Conservation (phyloP, 228 moss, liverwort and hornwort species). For the Sphagnum magellanicum region DNA sequence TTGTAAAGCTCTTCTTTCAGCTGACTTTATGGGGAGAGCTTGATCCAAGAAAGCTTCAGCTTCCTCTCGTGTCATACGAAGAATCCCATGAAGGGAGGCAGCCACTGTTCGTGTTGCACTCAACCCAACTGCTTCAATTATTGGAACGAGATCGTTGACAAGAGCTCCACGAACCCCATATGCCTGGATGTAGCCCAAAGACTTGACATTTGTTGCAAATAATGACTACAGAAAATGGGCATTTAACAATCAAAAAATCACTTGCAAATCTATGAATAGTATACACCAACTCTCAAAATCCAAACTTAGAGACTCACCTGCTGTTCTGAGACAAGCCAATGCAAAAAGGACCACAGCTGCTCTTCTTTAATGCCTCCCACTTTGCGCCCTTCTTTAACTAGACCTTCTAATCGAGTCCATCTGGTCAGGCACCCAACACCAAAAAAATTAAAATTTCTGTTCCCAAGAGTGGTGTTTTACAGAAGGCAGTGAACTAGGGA, state of each 20-base stretch:
- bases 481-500: not conserved
- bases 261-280: no score
- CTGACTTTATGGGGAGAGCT: conserved; percentile 40
- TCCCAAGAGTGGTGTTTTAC: not conserved
- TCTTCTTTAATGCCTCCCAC: conserved; percentile 63
- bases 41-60: conserved; percentile 50
- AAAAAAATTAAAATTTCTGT: not conserved
- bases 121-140: conserved; percentile 56
- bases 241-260: not conserved
- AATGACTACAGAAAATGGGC: no score
- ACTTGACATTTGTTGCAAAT: not conserved
- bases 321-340: conserved; percentile 68
- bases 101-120: conserved; percentile 56
- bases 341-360: conserved; percentile 65
- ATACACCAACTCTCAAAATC: not conserved
- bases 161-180: conserved; percentile 56
- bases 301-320: conserved; percentile 21
- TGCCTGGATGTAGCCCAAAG: conserved; percentile 25
- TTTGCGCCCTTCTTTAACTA: conserved; percentile 52
- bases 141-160: conserved; percentile 55
- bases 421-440: conserved; percentile 12
- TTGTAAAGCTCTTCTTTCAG: conserved; percentile 50
- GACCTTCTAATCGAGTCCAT: conserved; percentile 61
- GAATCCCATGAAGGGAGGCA: conserved; percentile 40
- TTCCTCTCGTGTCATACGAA: conserved; percentile 50